Conservation (phyloP, 2,329 filamentous ascomycete genomes). For the Curvularia lunata region DNA sequence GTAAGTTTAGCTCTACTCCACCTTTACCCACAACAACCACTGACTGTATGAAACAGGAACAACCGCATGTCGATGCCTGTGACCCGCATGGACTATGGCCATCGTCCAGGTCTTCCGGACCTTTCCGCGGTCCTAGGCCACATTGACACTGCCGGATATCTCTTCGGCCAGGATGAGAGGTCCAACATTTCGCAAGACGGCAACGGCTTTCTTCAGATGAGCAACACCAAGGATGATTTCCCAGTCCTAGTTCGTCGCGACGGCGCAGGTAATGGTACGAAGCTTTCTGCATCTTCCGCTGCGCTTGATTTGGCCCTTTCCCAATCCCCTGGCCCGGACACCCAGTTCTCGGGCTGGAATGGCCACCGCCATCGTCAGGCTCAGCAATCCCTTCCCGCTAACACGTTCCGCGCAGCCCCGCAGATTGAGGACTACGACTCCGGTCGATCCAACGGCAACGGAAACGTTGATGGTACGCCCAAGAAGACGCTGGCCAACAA, state of each 20-base stretch:
- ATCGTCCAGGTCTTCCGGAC: slow-evolving; percentile 59
- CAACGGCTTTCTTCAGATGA: slow-evolving; percentile 72
- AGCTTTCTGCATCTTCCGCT: slow-evolving; percentile 82
- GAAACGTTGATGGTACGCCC: slow-evolving; percentile 51
- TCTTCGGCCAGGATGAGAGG: slow-evolving; percentile 75
- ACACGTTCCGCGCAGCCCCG: slow-evolving; percentile 54
- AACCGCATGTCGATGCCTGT: slow-evolving; percentile 96
- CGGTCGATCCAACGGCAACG: slow-evolving; percentile 47
- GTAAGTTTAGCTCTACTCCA: slow-evolving; percentile 37
- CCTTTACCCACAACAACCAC: slow-evolving; percentile 13
- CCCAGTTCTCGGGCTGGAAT: slow-evolving; percentile 62
- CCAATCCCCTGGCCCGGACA: slow-evolving; percentile 68
- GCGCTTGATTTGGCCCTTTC: slow-evolving; percentile 80
- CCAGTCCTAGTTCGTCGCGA: slow-evolving; percentile 78
- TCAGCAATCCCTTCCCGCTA: slow-evolving; percentile 65
- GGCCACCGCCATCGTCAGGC: slow-evolving; percentile 71
- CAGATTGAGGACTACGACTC: slow-evolving; percentile 48
- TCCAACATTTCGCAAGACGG: slow-evolving; percentile 67
- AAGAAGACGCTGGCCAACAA: slow-evolving; percentile 50
- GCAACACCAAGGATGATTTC: slow-evolving; percentile 81
- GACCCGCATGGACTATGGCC: slow-evolving; percentile 70
- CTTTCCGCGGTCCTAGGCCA: slow-evolving; percentile 68
- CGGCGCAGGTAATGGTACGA: slow-evolving; percentile 59
- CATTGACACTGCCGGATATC: slow-evolving; percentile 82
- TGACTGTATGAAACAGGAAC: slow-evolving; percentile 59